phyloP scores from a whole-genome alignment of 148 eudicot genomes.

The Arctostaphylos glauca region DNA sequence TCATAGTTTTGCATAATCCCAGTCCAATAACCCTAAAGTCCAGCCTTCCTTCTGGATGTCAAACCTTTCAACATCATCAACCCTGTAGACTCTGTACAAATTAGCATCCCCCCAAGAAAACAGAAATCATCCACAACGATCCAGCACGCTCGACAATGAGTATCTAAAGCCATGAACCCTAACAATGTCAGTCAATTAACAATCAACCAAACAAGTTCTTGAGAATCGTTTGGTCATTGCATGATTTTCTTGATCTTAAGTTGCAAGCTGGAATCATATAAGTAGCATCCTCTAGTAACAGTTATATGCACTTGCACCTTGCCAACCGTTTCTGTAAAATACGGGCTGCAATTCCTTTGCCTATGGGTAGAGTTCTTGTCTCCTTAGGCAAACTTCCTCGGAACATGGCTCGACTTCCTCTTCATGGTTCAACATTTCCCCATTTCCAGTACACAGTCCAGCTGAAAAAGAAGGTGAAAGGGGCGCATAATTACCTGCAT shows the following conservation, averaged over 20 bases:
- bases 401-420: constrained; percentile 36
- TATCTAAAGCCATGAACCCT: background rate
- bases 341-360: background rate
- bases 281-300: background rate
- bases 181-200: background rate
- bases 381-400: constrained; percentile 29
- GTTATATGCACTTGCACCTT: background rate
- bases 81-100: background rate
- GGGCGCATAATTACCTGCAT: constrained; percentile 44
- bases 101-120: background rate
- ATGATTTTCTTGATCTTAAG: background rate
- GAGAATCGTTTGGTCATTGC: background rate
- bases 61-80: background rate
- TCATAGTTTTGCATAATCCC: background rate
- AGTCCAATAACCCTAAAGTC: background rate
- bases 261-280: background rate
- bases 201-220: background rate
- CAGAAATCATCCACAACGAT: background rate
- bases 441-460: constrained; percentile 38
- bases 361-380: constrained; percentile 24
- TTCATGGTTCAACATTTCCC: constrained; percentile 28
- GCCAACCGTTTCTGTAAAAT: background rate
- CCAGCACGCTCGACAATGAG: background rate
- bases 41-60: background rate
- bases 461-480: constrained; percentile 52